These are phyloP conservation scores for Endoconidiophora laricicola DNA, from an alignment of 2,329 filamentous ascomycete species.

Conservation along the genomic window DNA sequence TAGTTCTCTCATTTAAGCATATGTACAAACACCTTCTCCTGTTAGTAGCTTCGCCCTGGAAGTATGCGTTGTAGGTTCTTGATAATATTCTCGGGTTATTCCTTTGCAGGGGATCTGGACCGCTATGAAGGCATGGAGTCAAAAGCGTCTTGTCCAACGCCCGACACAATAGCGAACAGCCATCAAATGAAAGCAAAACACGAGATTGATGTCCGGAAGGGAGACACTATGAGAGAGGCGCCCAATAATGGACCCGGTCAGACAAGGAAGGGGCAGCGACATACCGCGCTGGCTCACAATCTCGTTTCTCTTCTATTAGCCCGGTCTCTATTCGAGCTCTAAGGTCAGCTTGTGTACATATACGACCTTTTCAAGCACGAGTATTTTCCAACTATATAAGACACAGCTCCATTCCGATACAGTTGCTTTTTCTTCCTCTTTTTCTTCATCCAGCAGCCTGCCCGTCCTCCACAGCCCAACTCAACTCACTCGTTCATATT, in stretches of 20 bases:
- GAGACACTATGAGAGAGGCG: neutral
- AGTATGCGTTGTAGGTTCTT: no score
- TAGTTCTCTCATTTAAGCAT: no score
- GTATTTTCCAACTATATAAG: neutral
- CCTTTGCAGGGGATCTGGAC: no score
- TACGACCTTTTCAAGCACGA: neutral
- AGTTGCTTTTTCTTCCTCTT: neutral
- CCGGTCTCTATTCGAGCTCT: no score
- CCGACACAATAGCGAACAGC: neutral
- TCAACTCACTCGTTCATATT: constrained; percentile 4
- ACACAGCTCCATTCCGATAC: no score
- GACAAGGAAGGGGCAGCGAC: neutral
- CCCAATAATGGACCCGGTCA: neutral
- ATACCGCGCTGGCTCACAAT: neutral
- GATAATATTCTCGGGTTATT: no score
- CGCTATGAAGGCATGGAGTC: no score
- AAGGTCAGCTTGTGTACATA: no score
- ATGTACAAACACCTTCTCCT: no score
- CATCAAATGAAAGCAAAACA: constrained; percentile 10
- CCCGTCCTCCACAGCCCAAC: neutral
- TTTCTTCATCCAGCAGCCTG: neutral
- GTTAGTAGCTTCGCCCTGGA: no score
- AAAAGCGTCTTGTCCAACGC: no score
- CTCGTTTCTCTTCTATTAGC: neutral
- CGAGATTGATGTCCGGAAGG: neutral